Evolutionary conservation across 2,329 filamentous ascomycete species (phyloP).

Genomic region (Alternaria arborescens): DNA sequence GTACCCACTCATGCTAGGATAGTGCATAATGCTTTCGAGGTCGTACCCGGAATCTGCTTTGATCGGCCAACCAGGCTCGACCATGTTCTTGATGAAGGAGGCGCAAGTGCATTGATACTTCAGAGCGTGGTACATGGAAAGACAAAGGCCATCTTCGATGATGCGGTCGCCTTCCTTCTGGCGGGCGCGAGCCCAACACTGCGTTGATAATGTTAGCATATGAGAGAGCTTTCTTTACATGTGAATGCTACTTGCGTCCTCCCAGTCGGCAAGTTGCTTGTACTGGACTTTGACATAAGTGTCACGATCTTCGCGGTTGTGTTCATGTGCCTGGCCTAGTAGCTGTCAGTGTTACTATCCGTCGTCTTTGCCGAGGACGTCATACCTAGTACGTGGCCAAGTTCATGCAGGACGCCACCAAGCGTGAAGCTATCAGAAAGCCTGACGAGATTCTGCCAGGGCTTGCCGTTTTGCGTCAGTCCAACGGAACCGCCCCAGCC

Average conservation of each 20-base stretch:
- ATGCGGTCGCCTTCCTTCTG: not conserved
- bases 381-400: slow-evolving; percentile 3
- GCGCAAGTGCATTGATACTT: slow-evolving; percentile 1
- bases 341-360: not conserved
- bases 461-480: slow-evolving; percentile 1
- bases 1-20: not conserved
- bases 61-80: slow-evolving; percentile 2
- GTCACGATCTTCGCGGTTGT: slow-evolving; percentile 13
- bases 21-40: slow-evolving; percentile 2
- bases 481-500: slow-evolving; percentile 11
- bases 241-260: not conserved
- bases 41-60: not conserved
- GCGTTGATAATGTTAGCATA: not conserved
- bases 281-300: slow-evolving; percentile 10
- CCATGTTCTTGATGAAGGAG: slow-evolving; percentile 4
- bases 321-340: slow-evolving; percentile 9
- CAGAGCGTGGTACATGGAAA: not conserved
- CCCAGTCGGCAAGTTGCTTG: slow-evolving; percentile 5
- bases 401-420: not conserved
- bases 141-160: not conserved
- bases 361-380: not conserved
- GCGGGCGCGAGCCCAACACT: slow-evolving; percentile 1
- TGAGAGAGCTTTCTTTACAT: not conserved
- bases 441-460: slow-evolving; percentile 3
- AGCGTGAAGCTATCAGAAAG: not conserved